Conservation (phyloP, 768 basidiomycete genomes). For the Cubamyces sp. region DNA sequence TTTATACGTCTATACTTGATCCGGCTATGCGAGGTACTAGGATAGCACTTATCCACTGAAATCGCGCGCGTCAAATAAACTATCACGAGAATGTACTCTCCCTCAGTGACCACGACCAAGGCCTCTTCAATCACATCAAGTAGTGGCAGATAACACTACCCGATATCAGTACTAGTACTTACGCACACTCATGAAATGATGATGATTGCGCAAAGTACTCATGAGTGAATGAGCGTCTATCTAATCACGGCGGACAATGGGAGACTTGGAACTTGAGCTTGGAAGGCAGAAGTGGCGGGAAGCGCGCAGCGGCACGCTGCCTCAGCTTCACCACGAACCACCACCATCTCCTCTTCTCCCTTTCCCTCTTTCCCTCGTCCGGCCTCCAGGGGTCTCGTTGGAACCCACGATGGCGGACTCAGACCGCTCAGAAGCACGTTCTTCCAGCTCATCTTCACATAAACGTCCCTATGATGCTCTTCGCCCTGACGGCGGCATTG, state of each 20-base stretch:
- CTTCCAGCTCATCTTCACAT: constrained; percentile 4
- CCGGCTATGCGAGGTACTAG: too few relatives aligned
- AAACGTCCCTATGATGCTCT: constrained; percentile 24
- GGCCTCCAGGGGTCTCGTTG: not conserved
- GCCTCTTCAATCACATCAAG: too few relatives aligned
- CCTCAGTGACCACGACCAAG: too few relatives aligned
- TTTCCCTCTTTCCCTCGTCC: not conserved
- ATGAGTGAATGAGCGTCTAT: not conserved
- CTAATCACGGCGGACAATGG: constrained; percentile 3
- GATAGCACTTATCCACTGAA: too few relatives aligned
- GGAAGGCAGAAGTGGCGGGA: not conserved
- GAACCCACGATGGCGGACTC: not conserved
- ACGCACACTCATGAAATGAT: too few relatives aligned
- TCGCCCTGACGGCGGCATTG: constrained; percentile 1
- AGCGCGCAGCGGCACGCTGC: not conserved
- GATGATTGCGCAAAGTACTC: not conserved
- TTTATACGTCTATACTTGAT: too few relatives aligned
- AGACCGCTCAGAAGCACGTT: not conserved
- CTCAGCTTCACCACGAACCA: too few relatives aligned
- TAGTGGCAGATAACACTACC: too few relatives aligned
- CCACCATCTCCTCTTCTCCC: not conserved
- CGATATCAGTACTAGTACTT: too few relatives aligned
- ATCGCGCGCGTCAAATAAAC: too few relatives aligned
- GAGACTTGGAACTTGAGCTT: not conserved
- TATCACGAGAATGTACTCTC: too few relatives aligned